Evolutionary conservation across 805 yeast genomes (phyloP), one percentile per base, ranked within the genome.

Genomic region (Saturnispora sekii): DNA sequence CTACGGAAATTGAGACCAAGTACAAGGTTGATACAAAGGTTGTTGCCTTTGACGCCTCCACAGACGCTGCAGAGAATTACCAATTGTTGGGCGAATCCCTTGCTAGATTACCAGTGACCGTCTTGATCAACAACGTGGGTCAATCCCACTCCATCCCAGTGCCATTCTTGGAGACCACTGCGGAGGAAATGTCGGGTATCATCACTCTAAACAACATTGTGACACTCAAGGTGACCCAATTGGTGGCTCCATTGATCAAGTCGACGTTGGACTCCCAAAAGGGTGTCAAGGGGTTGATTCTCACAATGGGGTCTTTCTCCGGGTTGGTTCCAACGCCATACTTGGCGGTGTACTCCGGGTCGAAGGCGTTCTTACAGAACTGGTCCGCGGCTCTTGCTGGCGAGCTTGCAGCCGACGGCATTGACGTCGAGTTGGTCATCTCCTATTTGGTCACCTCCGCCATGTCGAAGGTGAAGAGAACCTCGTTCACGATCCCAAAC

Each of bases 221-320:
- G 33, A 88, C 97, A 21, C 73, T 93, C 53, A 77, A 79, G 52
- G 77, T 89, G 52, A 89, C 98, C 14, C 84, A 84, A 60, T 63
- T 76, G n/a, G 75, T 88, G 28, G 70, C 81, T 4, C 96, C 96
- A 38, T 58, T 67, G n/a, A 79, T 93, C 55, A 62, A 71, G 32
- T 65, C 69, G 12, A 74, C 84, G 35, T 71, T 77, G 21, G 65
- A 67, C 35, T 56, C 67, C 33, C 53, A 58, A 18, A 67, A 69
- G 47, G 43, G 41, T 10, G 52, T 63, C n/a, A 74, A 76, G 50
- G 96, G 95, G 34, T 73, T 93, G 56, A 76, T 93, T 48, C 70
- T 93, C 54, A 88, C 93, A 29, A 86, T 93, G 96, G 97, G 97
- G 38, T 90, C 97, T 4, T 90, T 93, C 60, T 95, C 96, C 44